These are phyloP conservation scores for Colletotrichum spaethianum DNA, from an alignment of 2,329 filamentous ascomycete species.

Conservation along the genomic window DNA sequence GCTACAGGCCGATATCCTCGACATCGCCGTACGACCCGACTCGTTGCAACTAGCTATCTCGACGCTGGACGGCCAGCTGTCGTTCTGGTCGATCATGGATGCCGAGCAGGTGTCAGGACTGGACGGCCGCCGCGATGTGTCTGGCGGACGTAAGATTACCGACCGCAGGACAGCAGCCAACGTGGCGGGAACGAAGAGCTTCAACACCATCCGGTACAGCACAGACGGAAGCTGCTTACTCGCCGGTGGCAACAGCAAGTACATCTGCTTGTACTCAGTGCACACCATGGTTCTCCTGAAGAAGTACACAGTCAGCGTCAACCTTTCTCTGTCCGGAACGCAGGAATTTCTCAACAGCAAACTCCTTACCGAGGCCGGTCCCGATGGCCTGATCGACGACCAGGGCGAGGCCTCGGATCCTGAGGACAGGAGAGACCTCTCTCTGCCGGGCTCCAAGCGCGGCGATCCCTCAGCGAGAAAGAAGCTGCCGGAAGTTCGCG, in stretches of 20 bases:
- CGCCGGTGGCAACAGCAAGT: constrained; percentile 96
- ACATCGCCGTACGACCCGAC: constrained; percentile 89
- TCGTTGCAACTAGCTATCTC: constrained; percentile 92
- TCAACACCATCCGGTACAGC: constrained; percentile 90
- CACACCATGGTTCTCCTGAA: constrained; percentile 91
- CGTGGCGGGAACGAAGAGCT: constrained; percentile 89
- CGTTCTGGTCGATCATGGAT: constrained; percentile 94
- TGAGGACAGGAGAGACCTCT: constrained; percentile 84
- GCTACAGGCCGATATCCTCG: constrained; percentile 90
- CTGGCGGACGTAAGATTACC: constrained; percentile 88
- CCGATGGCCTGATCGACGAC: constrained; percentile 86
- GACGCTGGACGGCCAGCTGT: constrained; percentile 92
- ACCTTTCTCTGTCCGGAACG: constrained; percentile 94
- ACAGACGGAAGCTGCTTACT: constrained; percentile 92
- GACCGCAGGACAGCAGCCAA: constrained; percentile 95
- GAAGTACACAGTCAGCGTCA: constrained; percentile 96
- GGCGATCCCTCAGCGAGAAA: constrained; percentile 87
- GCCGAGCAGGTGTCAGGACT: constrained; percentile 88
- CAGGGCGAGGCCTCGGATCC: constrained; percentile 90
- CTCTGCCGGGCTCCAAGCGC: constrained; percentile 87
- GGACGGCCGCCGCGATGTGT: constrained; percentile 92
- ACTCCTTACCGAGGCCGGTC: constrained; percentile 90
- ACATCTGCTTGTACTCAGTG: constrained; percentile 97
- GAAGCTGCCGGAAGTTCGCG: constrained; percentile 84
- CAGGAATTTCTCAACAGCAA: constrained; percentile 98